Base-by-base conservation (phyloP, 2,329 filamentous ascomycete genomes). In the Saccharata proteae region DNA sequence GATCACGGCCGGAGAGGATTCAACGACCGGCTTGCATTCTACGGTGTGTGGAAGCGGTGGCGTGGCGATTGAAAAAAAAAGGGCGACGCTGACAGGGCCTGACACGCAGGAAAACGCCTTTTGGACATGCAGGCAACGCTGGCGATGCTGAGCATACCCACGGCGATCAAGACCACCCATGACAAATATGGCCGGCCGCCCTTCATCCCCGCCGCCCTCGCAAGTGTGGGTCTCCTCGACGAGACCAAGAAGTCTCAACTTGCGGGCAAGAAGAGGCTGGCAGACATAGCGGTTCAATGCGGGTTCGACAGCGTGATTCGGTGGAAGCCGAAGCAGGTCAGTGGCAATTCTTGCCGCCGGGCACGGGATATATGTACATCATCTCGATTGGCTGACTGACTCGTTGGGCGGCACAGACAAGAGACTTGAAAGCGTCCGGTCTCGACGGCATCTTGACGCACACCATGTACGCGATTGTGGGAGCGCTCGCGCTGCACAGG, bases 1-100 rank as follows among this genome's bases (percentile, higher is more conserved):
- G 88, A 98, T 53, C 85, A 96, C 51, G 90, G 86, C 31, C 69
- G 84, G 49, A 77, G 86, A 65, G 88, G 88, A 1, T 93, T 88
- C 62, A 98, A 98, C 55, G 88, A 94, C 49, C 74, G 83, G 40
- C 64, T 98, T 56, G 82, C 85, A n/a, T 85, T 82, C 49, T 64
- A 93, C 32, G 88, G 84, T 92, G 70, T 37, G 63, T 49, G 21
- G 18, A 22, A 20, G 13, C 15, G n/a, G 30, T 8, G 8, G n/a
- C n/a, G n/a, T n/a, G n/a, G n/a, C n/a, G n/a, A n/a, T n/a, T n/a
- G n/a, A n/a, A n/a, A n/a, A n/a, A 30, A 26, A 10, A 24, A 20
- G 21, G 28, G 25, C 29, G 17, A 27, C 11, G 31, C 40, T 49
- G 43, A 51, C 38, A 14, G 16, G 14, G 16, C 22, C 27, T 20